Base-by-base conservation (phyloP, 2,329 filamentous ascomycete species). In the Orbilia quercus region DNA sequence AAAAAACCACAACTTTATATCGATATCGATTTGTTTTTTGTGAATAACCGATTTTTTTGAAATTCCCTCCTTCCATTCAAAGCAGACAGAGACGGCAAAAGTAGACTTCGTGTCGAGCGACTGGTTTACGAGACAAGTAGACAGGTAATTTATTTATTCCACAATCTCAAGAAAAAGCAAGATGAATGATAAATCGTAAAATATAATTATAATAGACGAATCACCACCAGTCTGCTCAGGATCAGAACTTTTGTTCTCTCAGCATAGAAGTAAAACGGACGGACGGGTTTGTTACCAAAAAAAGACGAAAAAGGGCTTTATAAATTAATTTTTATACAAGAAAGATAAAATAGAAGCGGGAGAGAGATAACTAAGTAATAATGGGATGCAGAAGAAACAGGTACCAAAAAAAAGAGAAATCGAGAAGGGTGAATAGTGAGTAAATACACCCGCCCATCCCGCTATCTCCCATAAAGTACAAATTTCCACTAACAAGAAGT, bases 281-380 rank as follows among this genome's bases (percentile, higher is more conserved):
- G n/a, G n/a, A n/a, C n/a, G n/a, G n/a, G n/a, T n/a, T n/a, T n/a
- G 48, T 42, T 42, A 50, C 57, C 57, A 60, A 42, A 36, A 48
- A 60, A 31, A 9, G 9, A 31, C 9, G 28, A 5, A 31, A 31
- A 31, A 31, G 9, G 28, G 5, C 34, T 48, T 48, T 60, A 60
- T 60, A 60, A 42, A 51, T 63, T 51, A 63, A 48, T 20, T 63
- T 63, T 63, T 63, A 9, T 63, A 63, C 58, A 63, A 48, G 58
- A 63, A 63, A 53, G 16, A 44, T 31, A 31, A 31, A 31, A 31
- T 4, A 31, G 28, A n/a, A n/a, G n/a, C n/a, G n/a, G n/a, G n/a
- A n/a, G n/a, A n/a, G n/a, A n/a, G n/a, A n/a, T n/a, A n/a, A n/a
- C n/a, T n/a, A n/a, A n/a, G 28, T 4, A 31, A 9, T 31, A 40